Evolutionary conservation across 345 rosid genomes (phyloP).

Genomic region (Rhizophora mangle): DNA sequence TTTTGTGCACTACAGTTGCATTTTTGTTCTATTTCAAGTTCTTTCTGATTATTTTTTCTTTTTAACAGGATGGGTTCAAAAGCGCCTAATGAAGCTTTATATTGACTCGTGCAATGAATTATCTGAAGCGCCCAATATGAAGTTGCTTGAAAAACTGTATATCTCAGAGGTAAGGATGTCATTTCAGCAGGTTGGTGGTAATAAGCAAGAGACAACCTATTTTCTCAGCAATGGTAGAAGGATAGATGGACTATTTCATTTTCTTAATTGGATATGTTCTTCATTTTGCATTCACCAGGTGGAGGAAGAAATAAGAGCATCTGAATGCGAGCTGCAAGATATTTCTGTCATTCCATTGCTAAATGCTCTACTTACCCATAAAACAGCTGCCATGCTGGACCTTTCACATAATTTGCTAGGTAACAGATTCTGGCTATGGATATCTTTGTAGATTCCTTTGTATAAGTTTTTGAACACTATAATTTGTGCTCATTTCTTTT

Average conservation of each 20-base stretch:
- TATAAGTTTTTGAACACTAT: neutral
- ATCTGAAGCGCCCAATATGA: slow-evolving; percentile 68
- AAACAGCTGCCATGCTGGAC: slow-evolving; percentile 65
- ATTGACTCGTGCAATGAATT: slow-evolving; percentile 71
- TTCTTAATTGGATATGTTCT: slow-evolving; percentile 7
- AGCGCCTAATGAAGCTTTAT: slow-evolving; percentile 80
- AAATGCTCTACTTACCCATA: slow-evolving; percentile 62
- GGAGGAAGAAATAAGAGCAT: slow-evolving; percentile 78
- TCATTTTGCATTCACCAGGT: slow-evolving; percentile 41
- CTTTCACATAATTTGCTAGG: slow-evolving; percentile 93
- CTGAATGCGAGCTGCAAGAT: slow-evolving; percentile 92
- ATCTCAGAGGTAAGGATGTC: slow-evolving; percentile 61
- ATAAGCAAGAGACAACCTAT: slow-evolving; percentile 8
- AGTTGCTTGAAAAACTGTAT: slow-evolving; percentile 76
- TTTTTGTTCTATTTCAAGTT: neutral
- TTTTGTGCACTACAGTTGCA: neutral
- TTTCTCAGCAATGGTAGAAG: slow-evolving; percentile 9
- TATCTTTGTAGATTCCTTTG: neutral
- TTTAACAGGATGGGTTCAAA: slow-evolving; percentile 85
- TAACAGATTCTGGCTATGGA: slow-evolving; percentile 27
- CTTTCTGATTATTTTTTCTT: neutral
- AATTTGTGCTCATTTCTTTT: neutral
- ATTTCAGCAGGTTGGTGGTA: slow-evolving; percentile 1
- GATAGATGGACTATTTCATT: slow-evolving; percentile 5
- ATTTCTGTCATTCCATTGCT: slow-evolving; percentile 75